Evolutionary conservation across 169 alveolate genomes (phyloP), one percentile per base, ranked within the genome.

Genomic region (Haemoproteus tartakovskyi): DNA sequence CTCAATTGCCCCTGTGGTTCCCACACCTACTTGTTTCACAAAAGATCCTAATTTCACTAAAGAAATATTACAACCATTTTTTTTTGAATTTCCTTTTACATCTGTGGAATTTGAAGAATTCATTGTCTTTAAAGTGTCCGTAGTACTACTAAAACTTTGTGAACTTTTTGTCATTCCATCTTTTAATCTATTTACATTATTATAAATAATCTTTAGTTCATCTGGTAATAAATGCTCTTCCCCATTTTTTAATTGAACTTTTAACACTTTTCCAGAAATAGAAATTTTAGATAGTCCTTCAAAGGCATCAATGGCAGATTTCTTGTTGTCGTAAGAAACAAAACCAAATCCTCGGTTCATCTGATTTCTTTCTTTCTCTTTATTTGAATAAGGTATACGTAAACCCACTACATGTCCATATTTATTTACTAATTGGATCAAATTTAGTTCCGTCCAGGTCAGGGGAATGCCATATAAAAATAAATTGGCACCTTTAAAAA

Each of bases 381-480:
- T 85, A 47, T 56, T 67, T 19, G 56, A 29, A 30, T 67, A 67
- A 18, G 93, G 93, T 14, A 88, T 80, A 14, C 93, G 52, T 19
- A 88, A 70, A 1, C 93, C 93, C 19, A 85, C 90, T 52, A 85
- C 86, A 16, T 85, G 90, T 3, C 90, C 90, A 45, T 80, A 85
- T 60, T 74, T 85, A 37, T 85, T 85, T 40, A 85, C 86, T n/a
- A 85, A 60, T 40, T 85, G 90, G 56, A 85, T 85, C 9, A 85
- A 45, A 29, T 85, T 85, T 19, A 85, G 64, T 43, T 85, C 90
- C 11, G 90, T 85, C 90, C 90, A 85, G 40, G 78, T 85, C 47
- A 80, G 78, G n/a, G 90, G 90, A 21, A 85, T 85, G 16, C 90
- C 90, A 22, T 85, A 85, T 38, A 85, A 57, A 51, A 85, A 85